Evolutionary conservation across 345 rosid species (phyloP).

Genomic region (Excoecaria agallocha): DNA sequence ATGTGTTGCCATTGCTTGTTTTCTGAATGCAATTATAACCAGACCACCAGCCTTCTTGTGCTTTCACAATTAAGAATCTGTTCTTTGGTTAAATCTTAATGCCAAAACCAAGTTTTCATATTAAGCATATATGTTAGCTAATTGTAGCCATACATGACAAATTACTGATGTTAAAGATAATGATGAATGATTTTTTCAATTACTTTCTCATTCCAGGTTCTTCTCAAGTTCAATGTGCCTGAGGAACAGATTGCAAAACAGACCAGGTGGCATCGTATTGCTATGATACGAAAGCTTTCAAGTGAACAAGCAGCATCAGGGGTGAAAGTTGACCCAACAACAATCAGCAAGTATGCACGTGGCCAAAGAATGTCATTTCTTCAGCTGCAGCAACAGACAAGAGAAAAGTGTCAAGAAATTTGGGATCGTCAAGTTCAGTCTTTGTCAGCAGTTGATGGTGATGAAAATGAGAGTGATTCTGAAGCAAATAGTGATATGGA

Average conservation of each 20-base stretch:
- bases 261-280: conserved; percentile 99
- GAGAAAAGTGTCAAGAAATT: conserved; percentile 98
- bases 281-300: conserved; percentile 96
- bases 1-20: background rate
- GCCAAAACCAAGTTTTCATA: background rate
- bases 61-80: background rate
- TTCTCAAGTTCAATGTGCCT: conserved; percentile 87
- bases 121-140: background rate
- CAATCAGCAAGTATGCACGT: conserved; percentile 93
- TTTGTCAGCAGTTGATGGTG: conserved; percentile 77
- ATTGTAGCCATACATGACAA: background rate
- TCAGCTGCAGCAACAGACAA: conserved; percentile 97
- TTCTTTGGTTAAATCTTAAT: background rate
- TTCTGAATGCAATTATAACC: background rate
- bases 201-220: conserved; percentile 51
- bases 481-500: conserved; percentile 96
- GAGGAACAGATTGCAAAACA: conserved; percentile 86
- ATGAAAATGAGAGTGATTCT: conserved; percentile 83
- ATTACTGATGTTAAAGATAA: background rate
- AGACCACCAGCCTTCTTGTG: conserved; percentile 1
- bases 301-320: conserved; percentile 99
- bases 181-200: background rate
- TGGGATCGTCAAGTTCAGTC: conserved; percentile 95
- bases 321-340: conserved; percentile 89
- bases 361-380: conserved; percentile 98